Evolutionary conservation across 1,284 basidiomycete species (phyloP).

Genomic region (Tremellales sp.): DNA sequence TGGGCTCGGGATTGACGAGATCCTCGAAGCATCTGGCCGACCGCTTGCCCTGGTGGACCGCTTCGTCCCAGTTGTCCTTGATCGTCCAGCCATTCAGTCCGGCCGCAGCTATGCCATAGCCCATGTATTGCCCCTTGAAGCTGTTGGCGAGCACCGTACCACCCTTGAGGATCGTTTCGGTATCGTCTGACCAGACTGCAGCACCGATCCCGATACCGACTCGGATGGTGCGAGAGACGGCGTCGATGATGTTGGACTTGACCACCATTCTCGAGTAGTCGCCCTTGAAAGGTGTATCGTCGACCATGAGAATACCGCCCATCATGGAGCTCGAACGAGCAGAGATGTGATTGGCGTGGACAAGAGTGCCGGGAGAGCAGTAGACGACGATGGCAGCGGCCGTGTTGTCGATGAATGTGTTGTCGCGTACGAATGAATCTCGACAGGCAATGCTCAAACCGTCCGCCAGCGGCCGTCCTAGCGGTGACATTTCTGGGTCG

Average conservation of each 20-base stretch:
- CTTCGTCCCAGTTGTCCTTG: conserved; percentile 45
- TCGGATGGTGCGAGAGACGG: conserved; percentile 43
- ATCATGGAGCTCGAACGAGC: conserved; percentile 38
- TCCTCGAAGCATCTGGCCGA: conserved; percentile 46
- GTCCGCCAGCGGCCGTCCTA: conserved; percentile 47
- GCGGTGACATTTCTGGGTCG: conserved; percentile 45
- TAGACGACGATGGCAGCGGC: conserved; percentile 49
- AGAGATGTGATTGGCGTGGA: conserved; percentile 46
- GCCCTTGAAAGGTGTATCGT: conserved; percentile 48
- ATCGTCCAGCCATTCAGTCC: conserved; percentile 44
- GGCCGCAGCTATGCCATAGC: conserved; percentile 48
- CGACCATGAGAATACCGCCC: conserved; percentile 51
- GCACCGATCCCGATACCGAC: conserved; percentile 51
- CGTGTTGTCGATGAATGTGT: conserved; percentile 47
- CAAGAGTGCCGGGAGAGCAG: conserved; percentile 48
- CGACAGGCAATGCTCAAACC: conserved; percentile 47
- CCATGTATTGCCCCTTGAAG: conserved; percentile 45
- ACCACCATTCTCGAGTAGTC: conserved; percentile 47
- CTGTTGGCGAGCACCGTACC: conserved; percentile 41
- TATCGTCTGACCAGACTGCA: conserved; percentile 48
- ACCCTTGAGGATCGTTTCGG: conserved; percentile 42
- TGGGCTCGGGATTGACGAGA: conserved; percentile 42
- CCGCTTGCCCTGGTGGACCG: conserved; percentile 39
- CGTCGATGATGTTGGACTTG: conserved; percentile 47
- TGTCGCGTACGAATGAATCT: conserved; percentile 41